These are phyloP conservation scores for Blastobotrys niveus DNA, from an alignment of 1,139 yeast genomes.

Conservation along the genomic window DNA sequence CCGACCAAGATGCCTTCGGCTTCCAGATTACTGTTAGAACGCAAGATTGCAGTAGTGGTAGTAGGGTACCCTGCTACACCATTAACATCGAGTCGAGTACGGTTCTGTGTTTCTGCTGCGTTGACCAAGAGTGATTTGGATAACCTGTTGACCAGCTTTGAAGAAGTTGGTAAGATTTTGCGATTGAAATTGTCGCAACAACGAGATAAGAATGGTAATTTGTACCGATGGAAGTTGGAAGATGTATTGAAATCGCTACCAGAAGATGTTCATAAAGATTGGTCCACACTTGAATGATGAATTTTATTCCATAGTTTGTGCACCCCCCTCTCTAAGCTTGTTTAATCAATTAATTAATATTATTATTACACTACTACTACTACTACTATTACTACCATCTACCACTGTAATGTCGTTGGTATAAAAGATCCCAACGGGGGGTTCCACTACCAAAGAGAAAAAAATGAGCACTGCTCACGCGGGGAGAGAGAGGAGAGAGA, in stretches of 20 bases:
- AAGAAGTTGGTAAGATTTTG: conserved; percentile 73
- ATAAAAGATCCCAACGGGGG: too few species aligned
- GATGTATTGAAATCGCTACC: conserved; percentile 71
- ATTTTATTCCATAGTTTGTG: too few species aligned
- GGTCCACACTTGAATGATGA: conserved; percentile 19
- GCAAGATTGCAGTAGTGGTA: conserved; percentile 87
- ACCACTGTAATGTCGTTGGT: too few species aligned
- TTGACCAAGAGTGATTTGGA: conserved; percentile 93
- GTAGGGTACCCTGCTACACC: conserved; percentile 99
- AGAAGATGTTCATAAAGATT: conserved; percentile 44
- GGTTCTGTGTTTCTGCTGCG: conserved; percentile 89
- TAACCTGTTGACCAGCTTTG: conserved; percentile 61
- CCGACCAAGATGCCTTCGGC: conserved; percentile 95
- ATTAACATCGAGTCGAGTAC: conserved; percentile 77
- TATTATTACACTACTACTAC: too few species aligned
- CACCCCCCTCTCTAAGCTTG: too few species aligned
- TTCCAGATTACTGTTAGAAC: conserved; percentile 70
- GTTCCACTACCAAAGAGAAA: too few species aligned
- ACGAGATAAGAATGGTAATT: conserved; percentile 38
- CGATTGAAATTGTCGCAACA: conserved; percentile 61
- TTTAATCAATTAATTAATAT: too few species aligned
- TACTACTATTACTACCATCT: too few species aligned
- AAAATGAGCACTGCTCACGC: too few species aligned
- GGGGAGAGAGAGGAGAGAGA: too few species aligned
- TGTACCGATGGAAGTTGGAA: conserved; percentile 72